Evolutionary conservation across 139 green algal species (phyloP), one percentile per base, ranked within the genome.

Genomic region (Chlamydomonas sp.): DNA sequence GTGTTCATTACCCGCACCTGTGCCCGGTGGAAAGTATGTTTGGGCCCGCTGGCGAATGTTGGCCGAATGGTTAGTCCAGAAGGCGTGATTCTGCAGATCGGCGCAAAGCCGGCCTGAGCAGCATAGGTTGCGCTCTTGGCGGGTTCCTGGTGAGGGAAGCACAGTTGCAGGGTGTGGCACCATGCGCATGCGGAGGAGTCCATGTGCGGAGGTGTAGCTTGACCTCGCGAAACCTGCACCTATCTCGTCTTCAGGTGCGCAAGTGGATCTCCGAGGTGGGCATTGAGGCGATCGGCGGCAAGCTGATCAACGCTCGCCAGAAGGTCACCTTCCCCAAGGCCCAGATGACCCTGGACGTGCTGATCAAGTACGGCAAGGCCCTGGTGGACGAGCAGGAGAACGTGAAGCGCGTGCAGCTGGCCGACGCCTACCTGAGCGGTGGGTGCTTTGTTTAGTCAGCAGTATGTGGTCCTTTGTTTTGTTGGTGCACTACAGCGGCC

Each of bases 371-470:
- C 93, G 97, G 98, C 90, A 94, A 96, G 80, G 14, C 89, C 60
- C 90, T 99, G 79, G 95, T 98, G 20, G 89, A 97, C n/a, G 98
- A 99, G 96, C 98, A 93, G 90, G 97, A 99, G 93, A 99, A 99
- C 90, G 96, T 99, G 20, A 98, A 97, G 94, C 96, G 98, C 79
- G 97, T 99, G 94, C 98, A 99, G 97, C 94, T 99, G 88, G 98
- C 98, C 0, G 97, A 99, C 77, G 91, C 93, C 66, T 99, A 99
- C 97, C 86, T 99, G 81, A 86, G 49, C 5, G 89, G 82, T 86
- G 71, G 59, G 9, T 57, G 2, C 49, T 12, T n/a, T 9, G 58
- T 6, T 77, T 58, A 5, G 18, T 58, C 2, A 77, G 9, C 5
- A 59, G 5, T 4, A 2, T 59, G 2, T 77, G 20, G 2, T 59